These are phyloP conservation scores for Ogataea paradorogensis DNA, from an alignment of 805 yeast species.

Conservation along the genomic window DNA sequence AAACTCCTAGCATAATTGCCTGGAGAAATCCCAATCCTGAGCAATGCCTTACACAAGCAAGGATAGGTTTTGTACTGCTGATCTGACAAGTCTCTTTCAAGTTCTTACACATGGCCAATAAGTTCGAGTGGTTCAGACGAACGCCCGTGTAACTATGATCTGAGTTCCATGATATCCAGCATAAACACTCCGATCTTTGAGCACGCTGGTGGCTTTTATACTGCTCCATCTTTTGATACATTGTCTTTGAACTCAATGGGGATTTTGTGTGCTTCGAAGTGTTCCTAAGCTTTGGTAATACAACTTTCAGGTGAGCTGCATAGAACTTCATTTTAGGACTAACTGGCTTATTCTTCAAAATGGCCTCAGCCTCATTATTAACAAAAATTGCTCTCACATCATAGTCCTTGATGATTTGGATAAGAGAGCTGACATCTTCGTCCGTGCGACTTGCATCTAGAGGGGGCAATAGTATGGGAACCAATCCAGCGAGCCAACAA, in stretches of 20 bases:
- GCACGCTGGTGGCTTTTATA: constrained; percentile 29
- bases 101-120: constrained; percentile 80
- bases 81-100: constrained; percentile 90
- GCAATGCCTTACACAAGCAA: constrained; percentile 85
- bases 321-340: constrained; percentile 53
- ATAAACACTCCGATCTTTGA: constrained; percentile 40
- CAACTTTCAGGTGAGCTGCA: constrained; percentile 20
- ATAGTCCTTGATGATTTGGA: constrained; percentile 65
- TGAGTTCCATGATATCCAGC: constrained; percentile 69
- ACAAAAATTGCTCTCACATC: constrained; percentile 70
- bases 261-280: constrained; percentile 55
- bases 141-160: constrained; percentile 67
- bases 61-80: constrained; percentile 63
- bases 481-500: constrained; percentile 75
- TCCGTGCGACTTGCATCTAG: constrained; percentile 54
- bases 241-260: constrained; percentile 31
- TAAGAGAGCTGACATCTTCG: constrained; percentile 71
- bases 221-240: constrained; percentile 43
- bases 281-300: constrained; percentile 57
- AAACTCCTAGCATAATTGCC: constrained; percentile 79
- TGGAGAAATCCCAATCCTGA: constrained; percentile 86
- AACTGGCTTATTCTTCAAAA: constrained; percentile 65
- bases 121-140: constrained; percentile 53
- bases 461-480: constrained; percentile 75
- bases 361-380: constrained; percentile 69